phyloP scores from a whole-genome alignment of 352 stramenopile genomes.

The Phytophthora fragariae region DNA sequence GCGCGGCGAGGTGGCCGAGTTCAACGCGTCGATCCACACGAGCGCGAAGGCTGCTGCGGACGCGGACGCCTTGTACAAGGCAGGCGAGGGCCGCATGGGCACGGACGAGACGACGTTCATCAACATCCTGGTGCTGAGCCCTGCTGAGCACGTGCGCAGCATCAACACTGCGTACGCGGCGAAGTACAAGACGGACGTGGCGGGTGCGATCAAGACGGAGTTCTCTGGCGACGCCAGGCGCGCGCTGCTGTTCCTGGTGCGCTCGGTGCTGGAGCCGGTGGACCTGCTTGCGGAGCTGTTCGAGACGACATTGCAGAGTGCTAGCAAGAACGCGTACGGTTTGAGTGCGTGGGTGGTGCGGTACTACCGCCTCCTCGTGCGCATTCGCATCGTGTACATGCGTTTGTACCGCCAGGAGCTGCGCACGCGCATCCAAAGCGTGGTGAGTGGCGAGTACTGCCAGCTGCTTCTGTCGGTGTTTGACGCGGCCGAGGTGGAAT shows the following conservation, averaged over 20 bases:
- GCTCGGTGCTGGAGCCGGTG: constrained; percentile 38
- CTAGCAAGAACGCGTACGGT: constrained; percentile 28
- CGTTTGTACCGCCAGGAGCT: constrained; percentile 52
- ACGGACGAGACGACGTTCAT: constrained; percentile 38
- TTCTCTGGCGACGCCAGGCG: constrained; percentile 33
- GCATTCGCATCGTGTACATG: constrained; percentile 47
- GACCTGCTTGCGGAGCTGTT: constrained; percentile 42
- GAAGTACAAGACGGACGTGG: constrained; percentile 41
- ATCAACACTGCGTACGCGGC: constrained; percentile 40
- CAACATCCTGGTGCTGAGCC: constrained; percentile 41
- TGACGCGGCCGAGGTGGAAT: constrained; percentile 9
- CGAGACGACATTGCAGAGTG: constrained; percentile 46
- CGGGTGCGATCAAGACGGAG: constrained; percentile 43
- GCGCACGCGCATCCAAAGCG: constrained; percentile 4
- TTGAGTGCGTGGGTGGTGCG: constrained; percentile 27
- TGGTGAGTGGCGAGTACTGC: constrained; percentile 24
- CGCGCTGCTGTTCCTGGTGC: constrained; percentile 38
- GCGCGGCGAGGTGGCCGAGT: constrained; percentile 44
- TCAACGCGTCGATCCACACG: constrained; percentile 62
- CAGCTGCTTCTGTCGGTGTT: constrained; percentile 11
- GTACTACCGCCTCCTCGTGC: constrained; percentile 37
- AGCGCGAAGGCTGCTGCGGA: constrained; percentile 49
- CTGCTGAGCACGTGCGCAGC: constrained; percentile 37
- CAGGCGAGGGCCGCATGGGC: constrained; percentile 52
- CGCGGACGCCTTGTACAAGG: constrained; percentile 59